phyloP scores from a whole-genome alignment of 352 stramenopile species.

The Pythium apleroticum region DNA sequence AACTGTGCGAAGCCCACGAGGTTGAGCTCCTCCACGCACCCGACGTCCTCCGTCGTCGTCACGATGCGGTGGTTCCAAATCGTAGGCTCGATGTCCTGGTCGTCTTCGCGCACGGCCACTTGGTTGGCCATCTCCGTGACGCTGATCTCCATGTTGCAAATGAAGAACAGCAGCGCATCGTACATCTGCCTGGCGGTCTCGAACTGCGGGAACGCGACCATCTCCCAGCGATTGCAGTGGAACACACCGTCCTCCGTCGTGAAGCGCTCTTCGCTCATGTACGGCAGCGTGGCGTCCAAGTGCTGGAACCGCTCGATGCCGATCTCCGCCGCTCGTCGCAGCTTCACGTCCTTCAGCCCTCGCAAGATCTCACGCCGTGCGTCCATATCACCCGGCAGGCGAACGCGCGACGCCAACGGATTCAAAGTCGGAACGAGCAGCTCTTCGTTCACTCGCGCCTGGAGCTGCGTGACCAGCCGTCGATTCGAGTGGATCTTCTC shows the following conservation, averaged over 20 bases:
- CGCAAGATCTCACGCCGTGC: neutral
- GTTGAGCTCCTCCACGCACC: conserved; percentile 18
- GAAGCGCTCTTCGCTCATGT: neutral
- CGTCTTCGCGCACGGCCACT: conserved; percentile 37
- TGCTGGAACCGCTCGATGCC: neutral
- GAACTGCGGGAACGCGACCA: conserved; percentile 37
- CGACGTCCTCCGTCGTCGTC: conserved; percentile 20
- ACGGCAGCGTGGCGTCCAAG: neutral
- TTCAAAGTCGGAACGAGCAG: neutral
- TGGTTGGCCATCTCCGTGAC: conserved; percentile 44
- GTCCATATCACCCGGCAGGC: neutral
- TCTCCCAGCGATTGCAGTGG: conserved; percentile 26
- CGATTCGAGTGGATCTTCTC: conserved; percentile 5
- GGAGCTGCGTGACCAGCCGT: neutral
- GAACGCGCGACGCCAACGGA: neutral
- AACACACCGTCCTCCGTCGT: neutral
- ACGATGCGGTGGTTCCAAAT: conserved; percentile 44
- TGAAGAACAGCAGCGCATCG: conserved; percentile 39
- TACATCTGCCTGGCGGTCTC: conserved; percentile 43
- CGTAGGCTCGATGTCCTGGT: neutral
- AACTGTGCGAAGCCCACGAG: conserved; percentile 26
- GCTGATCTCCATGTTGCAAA: conserved; percentile 48
- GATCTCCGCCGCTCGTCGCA: neutral
- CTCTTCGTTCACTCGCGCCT: neutral
- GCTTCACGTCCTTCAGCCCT: neutral